Evolutionary conservation across 441 rosid genomes (phyloP), one percentile per base, ranked within the genome.

Genomic region (Breynia disticha): DNA sequence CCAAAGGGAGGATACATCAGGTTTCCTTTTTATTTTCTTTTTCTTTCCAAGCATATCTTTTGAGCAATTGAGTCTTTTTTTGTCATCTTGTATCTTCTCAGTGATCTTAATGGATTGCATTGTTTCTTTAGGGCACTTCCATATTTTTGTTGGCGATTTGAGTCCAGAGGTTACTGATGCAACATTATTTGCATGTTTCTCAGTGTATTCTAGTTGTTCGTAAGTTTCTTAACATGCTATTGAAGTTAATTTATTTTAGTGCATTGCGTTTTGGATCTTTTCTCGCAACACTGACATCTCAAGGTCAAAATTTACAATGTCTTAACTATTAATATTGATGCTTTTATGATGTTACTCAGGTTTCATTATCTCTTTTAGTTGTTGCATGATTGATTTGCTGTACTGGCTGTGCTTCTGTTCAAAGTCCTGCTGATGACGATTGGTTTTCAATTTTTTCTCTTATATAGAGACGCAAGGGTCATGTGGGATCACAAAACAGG

Each of bases 401-500:
- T 39, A 14, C 15, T 8, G 43, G 43, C 15, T 10, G 43, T 39
- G 15, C 11, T 39, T 4, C 20, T 52, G 22, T 28, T 43, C 19
- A 11, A 16, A 46, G 17, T 22, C 43, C 17, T 48, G 20, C 17
- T 48, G 20, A 16, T 42, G 22, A 4, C 3, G 50, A 43, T 59
- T 37, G 21, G 17, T 17, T 16, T 52, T 22, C 19, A 46, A 53
- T 7, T 45, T 64, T 3, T 35, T 8, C 44, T 54, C 59, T 2
- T 7, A 24, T 68, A 37, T 65, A 87, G 96, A 37, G 94, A 87
- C 81, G 90, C 96, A 44, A 76, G 86, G 68, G 95, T 88, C 54
- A 88, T 88, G 96, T 85, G 96, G 96, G 96, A 87, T 74, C 95
- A 85, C 57, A 88, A 84, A 72, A 88, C 87, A 52, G 91, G 91